These are phyloP conservation scores for Psilocybe cyanescens DNA, from an alignment of 768 basidiomycete species.

Conservation along the genomic window DNA sequence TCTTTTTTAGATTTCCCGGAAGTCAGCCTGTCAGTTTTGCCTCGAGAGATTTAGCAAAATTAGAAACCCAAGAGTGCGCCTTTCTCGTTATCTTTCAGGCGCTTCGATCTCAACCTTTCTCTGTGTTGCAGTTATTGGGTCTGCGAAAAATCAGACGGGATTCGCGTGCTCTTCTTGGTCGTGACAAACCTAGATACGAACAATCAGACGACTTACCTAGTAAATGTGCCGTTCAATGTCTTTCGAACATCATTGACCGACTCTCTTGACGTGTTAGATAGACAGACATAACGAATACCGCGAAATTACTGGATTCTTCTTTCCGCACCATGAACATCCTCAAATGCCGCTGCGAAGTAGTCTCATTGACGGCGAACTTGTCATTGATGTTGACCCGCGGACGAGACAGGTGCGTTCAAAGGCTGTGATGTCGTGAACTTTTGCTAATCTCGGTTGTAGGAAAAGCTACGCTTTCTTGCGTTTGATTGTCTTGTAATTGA, in stretches of 20 bases:
- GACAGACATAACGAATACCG: conserved; percentile 94
- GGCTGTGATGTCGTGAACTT: conserved; percentile 1
- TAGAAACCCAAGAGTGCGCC: conserved; percentile 84
- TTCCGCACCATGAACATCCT: conserved; percentile 85
- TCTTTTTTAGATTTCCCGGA: conserved; percentile 79
- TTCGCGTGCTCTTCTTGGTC: conserved; percentile 87
- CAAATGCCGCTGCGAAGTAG: conserved; percentile 73
- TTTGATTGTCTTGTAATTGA: conserved; percentile 94
- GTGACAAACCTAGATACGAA: conserved; percentile 55
- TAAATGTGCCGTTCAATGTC: conserved; percentile 39
- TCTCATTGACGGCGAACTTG: conserved; percentile 92
- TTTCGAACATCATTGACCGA: neutral
- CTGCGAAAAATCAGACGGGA: conserved; percentile 97
- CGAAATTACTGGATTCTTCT: conserved; percentile 74
- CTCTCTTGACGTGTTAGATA: conserved; percentile 55
- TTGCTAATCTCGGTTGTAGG: conserved; percentile 45
- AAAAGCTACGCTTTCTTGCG: conserved; percentile 79
- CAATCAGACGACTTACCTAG: conserved; percentile 74
- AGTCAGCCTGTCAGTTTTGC: conserved; percentile 95
- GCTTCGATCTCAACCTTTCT: neutral
- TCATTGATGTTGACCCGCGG: conserved; percentile 82
- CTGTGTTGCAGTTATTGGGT: conserved; percentile 85
- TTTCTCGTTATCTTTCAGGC: conserved; percentile 9
- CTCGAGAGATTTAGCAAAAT: conserved; percentile 64
- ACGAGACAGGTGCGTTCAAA: conserved; percentile 62